Base-by-base conservation (phyloP, 208 protist species). In the Spironucleus salmonicida region DNA sequence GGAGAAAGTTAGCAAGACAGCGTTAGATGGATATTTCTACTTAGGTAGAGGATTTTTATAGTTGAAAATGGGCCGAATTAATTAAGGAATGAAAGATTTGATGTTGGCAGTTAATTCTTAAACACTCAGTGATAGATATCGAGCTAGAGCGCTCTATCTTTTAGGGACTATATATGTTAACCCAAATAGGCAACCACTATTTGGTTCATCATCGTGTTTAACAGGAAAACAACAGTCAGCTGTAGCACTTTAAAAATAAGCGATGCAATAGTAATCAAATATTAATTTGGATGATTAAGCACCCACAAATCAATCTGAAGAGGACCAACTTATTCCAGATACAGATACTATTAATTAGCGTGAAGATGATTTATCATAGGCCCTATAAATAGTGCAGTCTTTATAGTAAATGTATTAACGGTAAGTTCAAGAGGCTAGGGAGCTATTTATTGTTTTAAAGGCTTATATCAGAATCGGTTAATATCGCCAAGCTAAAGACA, bases 11-110 rank as follows among this genome's bases (percentile, higher is more conserved):
- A n/a, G n/a, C n/a, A n/a, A n/a, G n/a, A n/a, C n/a, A n/a, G n/a
- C n/a, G n/a, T 45, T 71, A 9, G 64, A 71, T 71, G 64, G 64
- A 71, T 71, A 71, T 42, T 49, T 15, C 11, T 71, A 32, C 34
- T n/a, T 71, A 57, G 64, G 64, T 15, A n/a, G 26, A 42, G 64
- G 64, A 15, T 71, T 71, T 42, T 11, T 71, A 15, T 23, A 15
- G 2, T 23, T 71, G 11, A 71, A 71, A 49, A 71, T 45, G 64
- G 64, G 64, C 45, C 7, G 64, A 35, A 38, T 71, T 15, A 23
- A 49, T 15, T 2, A 11, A 29, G 64, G 64, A 29, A 15, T 71
- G 4, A n/a, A n/a, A 11, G n/a, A 40, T 38, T 45, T 71, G 4
- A 57, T 71, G 38, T 19, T 2, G 4, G n/a, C 64, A 9, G n/a